These are phyloP conservation scores for Russula sp. DNA, from an alignment of 768 basidiomycete species.

Conservation along the genomic window DNA sequence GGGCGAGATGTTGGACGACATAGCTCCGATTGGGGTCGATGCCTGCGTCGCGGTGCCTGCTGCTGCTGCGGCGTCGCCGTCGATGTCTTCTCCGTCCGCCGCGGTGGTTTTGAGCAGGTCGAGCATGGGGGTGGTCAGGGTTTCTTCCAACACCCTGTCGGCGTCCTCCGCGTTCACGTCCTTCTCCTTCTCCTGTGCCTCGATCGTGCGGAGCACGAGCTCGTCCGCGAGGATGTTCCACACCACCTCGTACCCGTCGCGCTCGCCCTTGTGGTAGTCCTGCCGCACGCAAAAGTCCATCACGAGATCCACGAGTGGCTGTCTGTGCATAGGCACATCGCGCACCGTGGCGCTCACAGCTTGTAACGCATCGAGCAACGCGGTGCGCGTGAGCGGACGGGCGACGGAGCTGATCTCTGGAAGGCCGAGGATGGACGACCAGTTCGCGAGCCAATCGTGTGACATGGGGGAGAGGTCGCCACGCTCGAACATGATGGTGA, in stretches of 20 bases:
- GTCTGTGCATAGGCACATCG: slow-evolving; percentile 63
- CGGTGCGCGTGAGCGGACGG: slow-evolving; percentile 48
- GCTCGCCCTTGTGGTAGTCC: slow-evolving; percentile 15
- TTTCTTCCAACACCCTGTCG: slow-evolving; percentile 9
- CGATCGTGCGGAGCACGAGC: slow-evolving; percentile 28
- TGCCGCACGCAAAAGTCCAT: slow-evolving; percentile 43
- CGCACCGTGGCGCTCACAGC: slow-evolving; percentile 57
- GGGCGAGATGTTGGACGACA: slow-evolving; percentile 40
- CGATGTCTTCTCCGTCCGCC: slow-evolving; percentile 7
- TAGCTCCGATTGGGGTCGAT: slow-evolving; percentile 16
- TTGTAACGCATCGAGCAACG: slow-evolving; percentile 52
- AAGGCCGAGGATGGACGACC: slow-evolving; percentile 53
- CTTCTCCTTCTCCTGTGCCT: slow-evolving; percentile 40
- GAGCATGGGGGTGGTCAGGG: slow-evolving; percentile 15
- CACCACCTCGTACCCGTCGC: slow-evolving; percentile 23
- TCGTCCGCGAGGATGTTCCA: slow-evolving; percentile 27
- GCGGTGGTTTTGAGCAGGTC: slow-evolving; percentile 20
- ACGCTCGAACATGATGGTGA: slow-evolving; percentile 57
- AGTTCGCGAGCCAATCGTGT: slow-evolving; percentile 64
- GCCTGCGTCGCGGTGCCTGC: slow-evolving; percentile 8
- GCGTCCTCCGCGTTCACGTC: slow-evolving; percentile 24
- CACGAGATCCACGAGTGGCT: slow-evolving; percentile 46
- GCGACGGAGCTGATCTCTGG: slow-evolving; percentile 28
- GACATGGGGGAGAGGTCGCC: slow-evolving; percentile 67
- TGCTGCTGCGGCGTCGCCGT: slow-evolving; percentile 20